Evolutionary conservation across 768 basidiomycete genomes (phyloP), one percentile per base, ranked within the genome.

Genomic region (Crepidotus variabilis): DNA sequence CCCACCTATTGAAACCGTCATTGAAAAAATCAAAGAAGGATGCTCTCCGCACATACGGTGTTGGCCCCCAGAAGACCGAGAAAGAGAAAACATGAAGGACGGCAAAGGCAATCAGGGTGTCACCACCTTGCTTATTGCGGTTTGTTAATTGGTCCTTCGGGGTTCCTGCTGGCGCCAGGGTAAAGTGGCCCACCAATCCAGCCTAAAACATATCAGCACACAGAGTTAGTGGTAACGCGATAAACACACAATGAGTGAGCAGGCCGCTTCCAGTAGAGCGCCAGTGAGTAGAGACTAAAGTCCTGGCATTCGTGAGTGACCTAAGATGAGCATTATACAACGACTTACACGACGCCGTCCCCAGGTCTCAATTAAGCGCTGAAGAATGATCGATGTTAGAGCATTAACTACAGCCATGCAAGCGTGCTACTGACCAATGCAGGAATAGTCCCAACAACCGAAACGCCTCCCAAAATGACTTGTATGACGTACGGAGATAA

Each of bases 21-120:
- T n/a, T 56, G 21, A 50, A 1, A 21, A 35, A 51, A 16, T 33
- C 24, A n/a, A 11, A 18, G 14, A 11, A 32, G n/a, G 32, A 22
- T 20, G 35, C 18, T 22, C 20, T 47, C 13, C 24, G 35, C 2
- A 68, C 76, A 55, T 62, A 78, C 60, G 86, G 87, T 33, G 82
- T 85, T 6, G 87, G 86, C 11, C 88, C 88, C 88, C 88, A 91
- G 72, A 88, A 90, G 57, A 85, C 79, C 1, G 82, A 82, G 68
- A 80, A 91, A 9, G 80, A 78, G 61, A 85, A 82, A 23, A 92
- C 86, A 51, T 91, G 88, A 22, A 90, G 69, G n/a, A 91, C 80
- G 0, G 87, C 90, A 62, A 91, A 90, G 0, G 88, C 79, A 59
- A 92, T 88, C 34, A 90, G 72, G 0, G 79, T 77, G 55, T 86